A percentile compares a stretch with the other conserved stretches of the same genome.
phyloP scores from a whole-genome alignment of 1,284 basidiomycete genomes.

The Filobasidium uniguttulatum region DNA sequence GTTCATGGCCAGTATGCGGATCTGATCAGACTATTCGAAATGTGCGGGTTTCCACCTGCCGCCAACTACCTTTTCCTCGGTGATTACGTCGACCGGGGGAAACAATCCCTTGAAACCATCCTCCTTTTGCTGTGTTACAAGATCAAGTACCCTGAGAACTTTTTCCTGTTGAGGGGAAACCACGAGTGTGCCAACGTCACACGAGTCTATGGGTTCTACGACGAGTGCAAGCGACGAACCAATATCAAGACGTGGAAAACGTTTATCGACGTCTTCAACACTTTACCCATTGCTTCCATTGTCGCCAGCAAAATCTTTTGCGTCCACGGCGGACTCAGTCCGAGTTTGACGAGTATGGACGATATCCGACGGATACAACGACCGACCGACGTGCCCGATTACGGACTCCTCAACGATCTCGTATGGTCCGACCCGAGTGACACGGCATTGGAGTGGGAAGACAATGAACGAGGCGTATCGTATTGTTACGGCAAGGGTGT shows the following conservation, averaged over 20 bases:
- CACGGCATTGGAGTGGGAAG: slow-evolving; percentile 97
- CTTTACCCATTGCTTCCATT: slow-evolving; percentile 93
- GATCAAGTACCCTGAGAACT: slow-evolving; percentile 99
- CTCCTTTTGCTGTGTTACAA: slow-evolving; percentile 95
- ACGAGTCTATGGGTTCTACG: slow-evolving; percentile 98
- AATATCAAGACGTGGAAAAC: slow-evolving; percentile 99
- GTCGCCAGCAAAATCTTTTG: slow-evolving; percentile 99
- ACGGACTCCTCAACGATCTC: slow-evolving; percentile 90
- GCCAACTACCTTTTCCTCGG: slow-evolving; percentile 98
- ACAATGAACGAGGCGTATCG: slow-evolving; percentile 98
- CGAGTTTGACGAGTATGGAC: slow-evolving; percentile 96
- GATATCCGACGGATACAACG: slow-evolving; percentile 97
- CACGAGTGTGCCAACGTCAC: slow-evolving; percentile 99
- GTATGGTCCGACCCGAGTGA: slow-evolving; percentile 98
- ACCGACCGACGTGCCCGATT: slow-evolving; percentile 96
- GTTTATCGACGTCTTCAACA: slow-evolving; percentile 99
- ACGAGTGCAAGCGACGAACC: slow-evolving; percentile 98
- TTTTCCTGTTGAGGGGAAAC: slow-evolving; percentile 94
- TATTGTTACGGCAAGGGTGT: slow-evolving; percentile 98
- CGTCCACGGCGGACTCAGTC: slow-evolving; percentile 94
- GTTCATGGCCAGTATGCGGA: slow-evolving; percentile 98
- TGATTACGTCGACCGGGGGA: slow-evolving; percentile 97
- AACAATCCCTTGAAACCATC: slow-evolving; percentile 97
- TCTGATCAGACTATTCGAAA: slow-evolving; percentile 94
- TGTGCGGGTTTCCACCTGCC: slow-evolving; percentile 96